Evolutionary conservation across 352 stramenopile genomes (phyloP).

Genomic region (Phytophthora constricta): DNA sequence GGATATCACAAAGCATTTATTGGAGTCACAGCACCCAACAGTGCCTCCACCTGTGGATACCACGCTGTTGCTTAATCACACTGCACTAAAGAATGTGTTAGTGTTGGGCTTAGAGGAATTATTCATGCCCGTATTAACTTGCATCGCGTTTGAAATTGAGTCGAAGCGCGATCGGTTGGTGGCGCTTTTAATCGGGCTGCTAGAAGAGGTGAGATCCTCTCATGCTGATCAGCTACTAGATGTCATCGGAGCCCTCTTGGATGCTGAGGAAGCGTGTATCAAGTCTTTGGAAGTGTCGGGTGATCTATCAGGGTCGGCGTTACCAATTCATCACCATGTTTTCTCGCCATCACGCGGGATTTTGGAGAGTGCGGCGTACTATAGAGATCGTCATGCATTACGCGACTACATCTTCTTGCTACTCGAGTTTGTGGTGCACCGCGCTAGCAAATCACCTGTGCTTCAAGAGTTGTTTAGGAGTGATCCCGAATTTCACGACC

Average conservation of each 20-base stretch:
- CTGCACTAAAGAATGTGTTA: constrained; percentile 55
- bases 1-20: constrained; percentile 19
- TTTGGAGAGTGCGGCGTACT: constrained; percentile 70
- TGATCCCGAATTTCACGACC: constrained; percentile 35
- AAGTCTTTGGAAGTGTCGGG: neutral
- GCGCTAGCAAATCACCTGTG: constrained; percentile 26
- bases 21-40: constrained; percentile 16
- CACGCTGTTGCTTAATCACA: constrained; percentile 52
- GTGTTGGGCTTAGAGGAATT: constrained; percentile 40
- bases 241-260: constrained; percentile 51
- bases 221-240: constrained; percentile 50
- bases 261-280: constrained; percentile 26
- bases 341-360: constrained; percentile 61
- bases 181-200: constrained; percentile 54
- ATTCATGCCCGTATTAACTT: constrained; percentile 26
- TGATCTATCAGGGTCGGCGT: neutral
- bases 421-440: constrained; percentile 55
- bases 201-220: constrained; percentile 72
- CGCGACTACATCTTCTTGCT: constrained; percentile 63
- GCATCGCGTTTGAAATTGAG: constrained; percentile 25
- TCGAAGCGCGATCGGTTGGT: constrained; percentile 56
- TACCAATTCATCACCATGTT: constrained; percentile 51
- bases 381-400: constrained; percentile 53
- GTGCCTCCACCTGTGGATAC: constrained; percentile 29
- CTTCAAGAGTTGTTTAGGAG: constrained; percentile 52